Evolutionary conservation across 306 rosid species (phyloP).

Genomic region (Sicyos edulis): DNA sequence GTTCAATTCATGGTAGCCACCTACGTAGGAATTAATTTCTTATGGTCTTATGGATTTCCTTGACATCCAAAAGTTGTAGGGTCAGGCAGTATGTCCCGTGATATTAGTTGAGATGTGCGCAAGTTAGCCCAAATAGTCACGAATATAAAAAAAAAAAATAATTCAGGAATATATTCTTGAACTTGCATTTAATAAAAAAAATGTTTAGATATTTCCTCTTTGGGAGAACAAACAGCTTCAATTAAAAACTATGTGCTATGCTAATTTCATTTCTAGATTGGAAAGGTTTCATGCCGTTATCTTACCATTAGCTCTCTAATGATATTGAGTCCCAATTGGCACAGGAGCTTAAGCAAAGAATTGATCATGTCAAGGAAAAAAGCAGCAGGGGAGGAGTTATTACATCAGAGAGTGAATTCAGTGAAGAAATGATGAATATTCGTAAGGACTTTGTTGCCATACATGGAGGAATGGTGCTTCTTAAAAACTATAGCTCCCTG

Average conservation of each 20-base stretch:
- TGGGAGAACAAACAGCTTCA: not conserved
- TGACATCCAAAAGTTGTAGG: too few relatives aligned
- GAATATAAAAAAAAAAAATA: too few relatives aligned
- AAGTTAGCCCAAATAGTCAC: too few relatives aligned
- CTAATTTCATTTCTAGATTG: slow-evolving; percentile 7
- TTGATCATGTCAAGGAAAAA: slow-evolving; percentile 60
- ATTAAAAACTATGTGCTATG: not conserved
- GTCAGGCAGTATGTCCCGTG: too few relatives aligned
- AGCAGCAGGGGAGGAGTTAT: slow-evolving; percentile 45
- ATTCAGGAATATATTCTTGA: not conserved
- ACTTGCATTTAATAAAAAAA: not conserved
- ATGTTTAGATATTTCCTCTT: not conserved
- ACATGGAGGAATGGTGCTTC: slow-evolving; percentile 97
- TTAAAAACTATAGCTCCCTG: slow-evolving; percentile 85
- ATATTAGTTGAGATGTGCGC: too few relatives aligned
- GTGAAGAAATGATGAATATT: slow-evolving; percentile 93
- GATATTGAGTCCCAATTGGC: slow-evolving; percentile 24
- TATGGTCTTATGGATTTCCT: too few relatives aligned
- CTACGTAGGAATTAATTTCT: too few relatives aligned
- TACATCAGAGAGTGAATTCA: slow-evolving; percentile 67
- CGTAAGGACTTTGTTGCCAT: slow-evolving; percentile 88
- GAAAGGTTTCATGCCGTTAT: slow-evolving; percentile 8
- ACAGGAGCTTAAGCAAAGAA: slow-evolving; percentile 83
- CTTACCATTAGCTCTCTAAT: slow-evolving; percentile 8
- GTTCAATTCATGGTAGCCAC: too few relatives aligned